Percentiles rank a stretch among this genome's conserved stretches.
These are phyloP conservation scores for Kuraishia floccosa DNA, from an alignment of 805 yeast genomes.

Conservation along the genomic window DNA sequence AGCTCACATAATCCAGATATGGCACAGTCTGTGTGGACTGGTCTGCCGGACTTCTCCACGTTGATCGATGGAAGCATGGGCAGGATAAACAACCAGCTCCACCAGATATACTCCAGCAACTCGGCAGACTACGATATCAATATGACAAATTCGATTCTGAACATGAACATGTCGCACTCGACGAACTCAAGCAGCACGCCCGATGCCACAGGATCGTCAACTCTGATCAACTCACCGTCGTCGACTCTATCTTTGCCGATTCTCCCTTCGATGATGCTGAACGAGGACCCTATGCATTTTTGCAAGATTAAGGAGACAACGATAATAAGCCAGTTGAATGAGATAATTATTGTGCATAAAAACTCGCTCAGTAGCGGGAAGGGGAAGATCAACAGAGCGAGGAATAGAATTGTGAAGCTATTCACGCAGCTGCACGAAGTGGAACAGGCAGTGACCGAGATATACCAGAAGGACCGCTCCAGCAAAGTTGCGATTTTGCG, in stretches of 20 bases:
- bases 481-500: conserved; percentile 15
- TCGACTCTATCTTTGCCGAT: conserved; percentile 1
- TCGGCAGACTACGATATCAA: neutral
- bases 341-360: conserved; percentile 15
- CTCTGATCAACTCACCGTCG: conserved; percentile 6
- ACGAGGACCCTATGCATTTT: conserved; percentile 20
- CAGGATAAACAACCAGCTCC: no score
- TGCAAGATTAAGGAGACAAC: conserved; percentile 17
- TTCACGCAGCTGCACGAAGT: conserved; percentile 28
- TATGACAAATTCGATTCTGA: neutral
- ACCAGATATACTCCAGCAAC: neutral
- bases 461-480: conserved; percentile 26
- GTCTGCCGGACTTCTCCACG: conserved; percentile 4
- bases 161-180: neutral
- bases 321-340: conserved; percentile 12
- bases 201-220: conserved; percentile 20
- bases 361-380: conserved; percentile 21
- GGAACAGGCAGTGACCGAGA: conserved; percentile 31
- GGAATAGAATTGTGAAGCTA: conserved; percentile 17
- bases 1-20: no score
- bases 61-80: no score
- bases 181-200: conserved; percentile 8
- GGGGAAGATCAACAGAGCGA: conserved; percentile 15
- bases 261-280: conserved; percentile 3
- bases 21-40: no score